A percentile compares a stretch with the other conserved stretches of the same genome.
Conservation (phyloP, 1,284 basidiomycete genomes). For the Coriolopsis trogii region DNA sequence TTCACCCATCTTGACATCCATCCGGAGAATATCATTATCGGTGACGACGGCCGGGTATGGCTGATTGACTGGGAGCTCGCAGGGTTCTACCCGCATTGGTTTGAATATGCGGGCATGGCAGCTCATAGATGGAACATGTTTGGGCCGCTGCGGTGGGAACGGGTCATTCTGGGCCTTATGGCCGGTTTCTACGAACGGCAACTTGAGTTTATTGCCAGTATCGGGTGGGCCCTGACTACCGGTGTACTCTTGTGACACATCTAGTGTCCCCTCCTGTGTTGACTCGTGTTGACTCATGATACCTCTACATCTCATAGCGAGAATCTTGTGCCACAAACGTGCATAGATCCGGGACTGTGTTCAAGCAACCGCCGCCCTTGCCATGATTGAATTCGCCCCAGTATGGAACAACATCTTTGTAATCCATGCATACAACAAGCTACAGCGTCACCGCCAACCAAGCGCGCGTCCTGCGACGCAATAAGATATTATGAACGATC, state of each 20-base stretch:
- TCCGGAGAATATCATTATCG: slow-evolving; percentile 31
- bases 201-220: slow-evolving; percentile 4
- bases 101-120: slow-evolving; percentile 25
- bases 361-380: too few relatives aligned
- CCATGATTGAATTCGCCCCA: too few relatives aligned
- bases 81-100: slow-evolving; percentile 36
- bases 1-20: slow-evolving; percentile 33
- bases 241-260: slow-evolving; percentile 7
- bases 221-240: slow-evolving; percentile 12
- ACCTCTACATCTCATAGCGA: too few relatives aligned
- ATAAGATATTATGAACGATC: too few relatives aligned
- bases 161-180: slow-evolving; percentile 6
- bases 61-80: slow-evolving; percentile 34
- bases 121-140: slow-evolving; percentile 3
- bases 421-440: too few relatives aligned
- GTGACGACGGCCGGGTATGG: slow-evolving; percentile 31
- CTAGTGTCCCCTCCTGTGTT: too few relatives aligned
- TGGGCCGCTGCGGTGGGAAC: slow-evolving; percentile 12
- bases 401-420: too few relatives aligned
- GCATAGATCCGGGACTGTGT: too few relatives aligned
- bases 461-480: too few relatives aligned
- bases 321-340: too few relatives aligned
- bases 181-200: slow-evolving; percentile 17
- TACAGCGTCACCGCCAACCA: too few relatives aligned
- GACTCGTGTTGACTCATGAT: too few relatives aligned